Percentiles rank a stretch among this genome's conserved stretches.
phyloP scores from a whole-genome alignment of 129 eudicot species.

The Saposhnikovia divaricata region DNA sequence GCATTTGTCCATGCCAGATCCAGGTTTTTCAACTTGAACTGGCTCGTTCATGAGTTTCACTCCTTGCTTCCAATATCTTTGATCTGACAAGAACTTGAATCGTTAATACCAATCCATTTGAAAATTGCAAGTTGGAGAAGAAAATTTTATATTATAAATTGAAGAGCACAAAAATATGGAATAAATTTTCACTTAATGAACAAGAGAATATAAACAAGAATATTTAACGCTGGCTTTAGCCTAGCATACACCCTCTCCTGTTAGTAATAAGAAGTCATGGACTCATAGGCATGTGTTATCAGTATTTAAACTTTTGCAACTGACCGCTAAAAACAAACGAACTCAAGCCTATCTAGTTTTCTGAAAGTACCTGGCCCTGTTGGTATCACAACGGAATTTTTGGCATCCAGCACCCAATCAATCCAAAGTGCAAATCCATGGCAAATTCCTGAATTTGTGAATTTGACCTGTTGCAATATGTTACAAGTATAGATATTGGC shows the following conservation, averaged over 20 bases:
- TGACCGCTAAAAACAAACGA: neutral
- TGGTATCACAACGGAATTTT: constrained; percentile 35
- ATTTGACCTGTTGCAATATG: constrained; percentile 32
- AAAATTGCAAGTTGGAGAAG: neutral
- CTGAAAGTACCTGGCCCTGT: constrained; percentile 66
- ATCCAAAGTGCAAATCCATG: constrained; percentile 95
- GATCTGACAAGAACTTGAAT: constrained; percentile 31
- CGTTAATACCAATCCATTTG: neutral
- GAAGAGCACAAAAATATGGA: neutral
- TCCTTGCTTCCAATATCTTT: constrained; percentile 86
- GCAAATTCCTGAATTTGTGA: constrained; percentile 51
- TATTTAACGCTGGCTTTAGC: neutral
- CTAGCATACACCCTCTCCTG: neutral
- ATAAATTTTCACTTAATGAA: neutral
- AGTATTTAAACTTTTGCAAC: neutral
- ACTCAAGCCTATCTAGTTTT: neutral
- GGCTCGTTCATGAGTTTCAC: constrained; percentile 66
- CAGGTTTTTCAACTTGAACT: constrained; percentile 18
- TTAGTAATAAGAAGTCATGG: neutral
- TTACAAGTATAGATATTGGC: constrained; percentile 7
- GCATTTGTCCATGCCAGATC: constrained; percentile 3
- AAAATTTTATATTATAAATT: neutral
- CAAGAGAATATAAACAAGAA: neutral
- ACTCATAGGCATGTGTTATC: neutral
- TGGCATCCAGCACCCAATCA: constrained; percentile 73